A percentile compares a stretch with the other conserved stretches of the same genome.
phyloP scores from a whole-genome alignment of 495 filamentous ascomycete species.

The Hypoxylon lenormandii region DNA sequence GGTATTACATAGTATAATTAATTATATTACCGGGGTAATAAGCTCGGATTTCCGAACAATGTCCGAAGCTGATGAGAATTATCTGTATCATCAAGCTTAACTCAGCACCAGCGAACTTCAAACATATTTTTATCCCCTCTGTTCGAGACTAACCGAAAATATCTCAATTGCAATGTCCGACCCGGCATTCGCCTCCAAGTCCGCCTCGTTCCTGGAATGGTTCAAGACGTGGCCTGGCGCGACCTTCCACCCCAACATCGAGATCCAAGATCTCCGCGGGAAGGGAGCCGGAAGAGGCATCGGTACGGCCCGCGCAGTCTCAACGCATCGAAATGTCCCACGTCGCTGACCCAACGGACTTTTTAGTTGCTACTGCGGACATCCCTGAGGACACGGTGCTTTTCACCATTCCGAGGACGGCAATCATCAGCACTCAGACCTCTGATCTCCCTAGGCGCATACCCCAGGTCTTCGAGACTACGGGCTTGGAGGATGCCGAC shows the following conservation, averaged over 20 bases:
- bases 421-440: constrained; percentile 59
- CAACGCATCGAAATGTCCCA: neutral
- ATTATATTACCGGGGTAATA: neutral
- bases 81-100: constrained; percentile 14
- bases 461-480: constrained; percentile 56
- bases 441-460: constrained; percentile 54
- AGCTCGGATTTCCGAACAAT: constrained; percentile 24
- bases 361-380: constrained; percentile 58
- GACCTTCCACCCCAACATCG: constrained; percentile 59
- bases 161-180: constrained; percentile 38
- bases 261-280: constrained; percentile 58
- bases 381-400: constrained; percentile 60
- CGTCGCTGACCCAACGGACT: constrained; percentile 22
- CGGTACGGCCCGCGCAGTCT: constrained; percentile 46
- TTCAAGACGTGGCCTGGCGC: constrained; percentile 59
- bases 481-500: constrained; percentile 41
- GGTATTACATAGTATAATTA: too few relatives aligned
- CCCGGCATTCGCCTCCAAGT: constrained; percentile 49
- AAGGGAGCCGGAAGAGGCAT: constrained; percentile 60
- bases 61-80: constrained; percentile 11
- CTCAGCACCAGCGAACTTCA: constrained; percentile 4
- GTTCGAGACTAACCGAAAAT: constrained; percentile 4
- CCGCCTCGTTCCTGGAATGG: constrained; percentile 58
- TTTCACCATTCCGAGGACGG: constrained; percentile 61
- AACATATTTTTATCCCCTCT: constrained; percentile 10